Conservation (phyloP, 1,284 basidiomycete species). For the Heliocybe sulcata region DNA sequence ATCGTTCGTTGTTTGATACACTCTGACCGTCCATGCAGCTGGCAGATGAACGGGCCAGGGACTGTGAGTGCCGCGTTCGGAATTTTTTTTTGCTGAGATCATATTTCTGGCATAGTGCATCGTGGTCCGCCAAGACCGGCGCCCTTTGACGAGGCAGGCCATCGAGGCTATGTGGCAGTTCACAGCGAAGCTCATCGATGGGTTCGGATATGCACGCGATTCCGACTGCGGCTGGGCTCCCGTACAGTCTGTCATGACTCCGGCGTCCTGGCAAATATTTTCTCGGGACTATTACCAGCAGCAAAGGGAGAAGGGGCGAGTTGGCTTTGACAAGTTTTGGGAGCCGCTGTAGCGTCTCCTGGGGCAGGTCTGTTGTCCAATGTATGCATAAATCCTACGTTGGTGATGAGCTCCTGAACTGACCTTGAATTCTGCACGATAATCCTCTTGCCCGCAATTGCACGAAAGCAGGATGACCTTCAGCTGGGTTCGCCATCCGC, state of each 20-base stretch:
- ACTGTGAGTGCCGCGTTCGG: background rate
- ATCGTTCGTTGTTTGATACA: background rate
- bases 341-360: slow-evolving; percentile 1
- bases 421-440: no score
- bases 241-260: background rate
- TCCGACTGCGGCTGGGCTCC: background rate
- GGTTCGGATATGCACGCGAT: background rate
- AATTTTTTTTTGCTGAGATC: background rate
- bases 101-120: slow-evolving; percentile 8
- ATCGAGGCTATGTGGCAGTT: slow-evolving; percentile 12
- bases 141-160: slow-evolving; percentile 11
- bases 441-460: no score
- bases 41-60: background rate
- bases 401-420: no score
- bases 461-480: no score
- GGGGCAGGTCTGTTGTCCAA: no score
- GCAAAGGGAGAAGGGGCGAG: background rate
- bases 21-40: background rate
- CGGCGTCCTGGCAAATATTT: background rate
- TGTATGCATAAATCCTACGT: background rate
- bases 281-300: background rate
- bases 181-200: background rate
- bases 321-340: background rate
- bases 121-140: slow-evolving; percentile 10
- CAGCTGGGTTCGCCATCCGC: no score